A percentile compares a stretch with the other conserved stretches of the same genome.
phyloP scores from a whole-genome alignment of 345 rosid species.

The Clausena lansium region DNA sequence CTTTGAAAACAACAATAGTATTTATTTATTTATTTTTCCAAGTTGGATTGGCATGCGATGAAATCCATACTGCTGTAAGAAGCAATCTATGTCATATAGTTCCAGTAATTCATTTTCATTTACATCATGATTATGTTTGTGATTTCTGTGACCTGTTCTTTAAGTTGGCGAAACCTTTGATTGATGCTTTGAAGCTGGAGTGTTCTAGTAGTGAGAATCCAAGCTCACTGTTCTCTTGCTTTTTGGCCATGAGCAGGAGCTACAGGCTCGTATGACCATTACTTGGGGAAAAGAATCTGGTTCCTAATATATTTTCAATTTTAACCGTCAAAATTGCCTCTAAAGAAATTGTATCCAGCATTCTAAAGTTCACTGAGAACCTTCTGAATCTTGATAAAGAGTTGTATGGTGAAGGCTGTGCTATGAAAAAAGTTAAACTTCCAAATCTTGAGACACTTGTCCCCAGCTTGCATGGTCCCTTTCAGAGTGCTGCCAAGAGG shows the following conservation, averaged over 20 bases:
- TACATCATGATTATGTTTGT: conserved; percentile 55
- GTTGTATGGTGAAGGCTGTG: conserved; percentile 44
- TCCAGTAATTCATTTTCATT: not conserved
- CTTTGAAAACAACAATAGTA: not conserved
- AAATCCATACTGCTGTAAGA: not conserved
- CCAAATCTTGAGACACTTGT: conserved; percentile 58
- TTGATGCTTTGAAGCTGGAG: conserved; percentile 75
- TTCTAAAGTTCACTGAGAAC: conserved; percentile 75
- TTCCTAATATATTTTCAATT: conserved; percentile 79
- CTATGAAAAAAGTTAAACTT: conserved; percentile 40
- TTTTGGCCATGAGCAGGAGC: conserved; percentile 86
- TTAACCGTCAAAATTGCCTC: conserved; percentile 64
- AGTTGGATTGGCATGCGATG: not conserved
- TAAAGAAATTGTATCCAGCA: conserved; percentile 66
- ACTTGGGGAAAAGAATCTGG: conserved; percentile 60
- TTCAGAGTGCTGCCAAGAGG: conserved; percentile 65
- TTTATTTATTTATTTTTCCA: not conserved
- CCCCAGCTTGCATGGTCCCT: conserved; percentile 62
- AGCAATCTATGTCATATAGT: not conserved
- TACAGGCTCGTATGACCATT: conserved; percentile 53
- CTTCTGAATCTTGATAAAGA: conserved; percentile 67
- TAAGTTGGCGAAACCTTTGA: conserved; percentile 59
- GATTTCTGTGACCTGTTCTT: conserved; percentile 90
- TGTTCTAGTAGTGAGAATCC: conserved; percentile 94
- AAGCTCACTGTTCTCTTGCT: conserved; percentile 82